phyloP scores from a whole-genome alignment of 257 asterid genomes.

The Eucommia ulmoides region DNA sequence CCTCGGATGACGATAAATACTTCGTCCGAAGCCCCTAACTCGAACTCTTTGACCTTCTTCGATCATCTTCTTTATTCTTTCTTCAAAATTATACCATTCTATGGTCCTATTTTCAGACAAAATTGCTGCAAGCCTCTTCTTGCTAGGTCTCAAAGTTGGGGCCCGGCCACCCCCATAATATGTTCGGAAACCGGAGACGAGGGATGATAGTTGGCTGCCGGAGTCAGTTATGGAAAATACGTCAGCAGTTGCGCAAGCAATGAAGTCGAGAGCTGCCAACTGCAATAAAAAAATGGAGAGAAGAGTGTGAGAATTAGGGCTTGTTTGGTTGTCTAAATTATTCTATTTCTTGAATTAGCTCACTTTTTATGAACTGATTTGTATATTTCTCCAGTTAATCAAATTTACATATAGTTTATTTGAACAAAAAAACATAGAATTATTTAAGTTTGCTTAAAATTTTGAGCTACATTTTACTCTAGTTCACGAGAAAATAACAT shows the following conservation, averaged over 20 bases:
- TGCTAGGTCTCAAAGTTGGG: constrained; percentile 78
- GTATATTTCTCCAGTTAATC: too few species aligned
- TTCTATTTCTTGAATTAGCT: too few species aligned
- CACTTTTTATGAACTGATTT: too few species aligned
- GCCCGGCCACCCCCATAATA: constrained; percentile 69
- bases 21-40: constrained; percentile 29
- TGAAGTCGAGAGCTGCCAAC: constrained; percentile 95
- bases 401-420: too few species aligned
- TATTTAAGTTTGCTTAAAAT: too few species aligned
- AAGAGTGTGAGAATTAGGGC: too few species aligned
- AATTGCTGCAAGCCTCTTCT: constrained; percentile 72
- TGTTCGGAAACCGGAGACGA: constrained; percentile 76
- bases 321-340: too few species aligned
- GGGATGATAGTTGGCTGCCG: constrained; percentile 86
- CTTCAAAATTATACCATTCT: constrained; percentile 48
- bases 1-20: constrained; percentile 66
- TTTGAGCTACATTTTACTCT: too few species aligned
- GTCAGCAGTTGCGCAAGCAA: constrained; percentile 73
- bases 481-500: too few species aligned
- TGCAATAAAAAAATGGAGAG: constrained; percentile 31
- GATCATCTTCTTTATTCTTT: constrained; percentile 60
- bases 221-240: constrained; percentile 91
- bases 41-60: constrained; percentile 67
- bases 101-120: constrained; percentile 48
- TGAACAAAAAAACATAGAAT: too few species aligned